Evolutionary conservation across 169 alveolate genomes (phyloP).

Genomic region (Eimeria sp.): DNA sequence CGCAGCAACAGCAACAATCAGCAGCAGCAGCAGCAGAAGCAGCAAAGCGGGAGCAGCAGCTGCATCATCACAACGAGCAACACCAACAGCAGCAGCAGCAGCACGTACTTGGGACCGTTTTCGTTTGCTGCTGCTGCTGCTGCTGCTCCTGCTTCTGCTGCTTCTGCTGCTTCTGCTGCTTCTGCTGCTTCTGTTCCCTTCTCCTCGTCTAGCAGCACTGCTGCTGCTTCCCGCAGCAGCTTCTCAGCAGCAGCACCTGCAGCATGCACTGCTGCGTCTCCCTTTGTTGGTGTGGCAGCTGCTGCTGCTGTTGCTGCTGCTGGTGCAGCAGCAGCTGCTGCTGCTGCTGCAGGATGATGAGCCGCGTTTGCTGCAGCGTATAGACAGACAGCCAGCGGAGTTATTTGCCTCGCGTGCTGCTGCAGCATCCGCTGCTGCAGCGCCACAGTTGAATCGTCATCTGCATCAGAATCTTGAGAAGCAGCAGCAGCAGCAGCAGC

Average conservation of each 20-base stretch:
- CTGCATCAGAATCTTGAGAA: background rate
- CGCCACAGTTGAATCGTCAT: background rate
- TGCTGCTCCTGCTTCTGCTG: too few relatives aligned
- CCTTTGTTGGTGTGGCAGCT: too few relatives aligned
- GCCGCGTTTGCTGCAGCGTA: slow-evolving; percentile 3
- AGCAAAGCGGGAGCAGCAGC: slow-evolving; percentile 1
- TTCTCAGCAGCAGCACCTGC: background rate
- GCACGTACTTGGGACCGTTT: slow-evolving; percentile 7
- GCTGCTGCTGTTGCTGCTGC: too few relatives aligned
- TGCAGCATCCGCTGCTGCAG: slow-evolving; percentile 56
- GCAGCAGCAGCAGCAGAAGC: slow-evolving; percentile 13
- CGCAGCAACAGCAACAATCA: slow-evolving; percentile 1
- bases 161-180: background rate
- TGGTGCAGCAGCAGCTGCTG: too few relatives aligned
- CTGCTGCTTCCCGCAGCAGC: slow-evolving; percentile 27
- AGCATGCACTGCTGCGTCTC: too few relatives aligned
- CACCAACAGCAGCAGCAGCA: slow-evolving; percentile 28
- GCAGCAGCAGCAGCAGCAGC: background rate
- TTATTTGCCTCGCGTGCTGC: background rate
- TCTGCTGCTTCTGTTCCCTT: background rate
- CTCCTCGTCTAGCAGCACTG: slow-evolving; percentile 5
- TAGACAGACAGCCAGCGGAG: slow-evolving; percentile 20
- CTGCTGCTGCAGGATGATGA: slow-evolving; percentile 26
- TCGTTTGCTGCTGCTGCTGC: slow-evolving; percentile 13
- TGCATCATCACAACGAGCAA: background rate